A percentile compares a stretch with the other conserved stretches of the same genome.
Evolutionary conservation across 805 yeast genomes (phyloP).

Genomic region (Kazachstania martiniae): DNA sequence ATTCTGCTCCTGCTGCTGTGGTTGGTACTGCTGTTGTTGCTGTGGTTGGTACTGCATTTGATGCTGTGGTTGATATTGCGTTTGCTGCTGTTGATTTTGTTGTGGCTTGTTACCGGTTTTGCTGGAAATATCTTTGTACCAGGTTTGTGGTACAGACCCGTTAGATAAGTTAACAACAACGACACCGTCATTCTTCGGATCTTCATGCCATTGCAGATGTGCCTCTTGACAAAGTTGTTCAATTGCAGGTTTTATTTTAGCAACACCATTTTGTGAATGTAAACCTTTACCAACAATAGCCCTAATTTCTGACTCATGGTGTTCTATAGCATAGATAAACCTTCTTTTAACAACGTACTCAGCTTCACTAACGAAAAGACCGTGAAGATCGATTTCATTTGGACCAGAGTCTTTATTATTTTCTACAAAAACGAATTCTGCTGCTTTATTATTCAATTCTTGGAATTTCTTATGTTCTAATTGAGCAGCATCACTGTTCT

Average conservation of each 20-base stretch:
- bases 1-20: conserved; percentile 16
- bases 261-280: conserved; percentile 72
- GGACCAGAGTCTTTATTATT: conserved; percentile 79
- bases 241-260: conserved; percentile 84
- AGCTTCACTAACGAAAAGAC: conserved; percentile 84
- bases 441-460: conserved; percentile 65
- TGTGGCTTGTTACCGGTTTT: conserved; percentile 1
- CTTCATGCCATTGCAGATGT: conserved; percentile 48
- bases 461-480: conserved; percentile 52
- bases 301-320: conserved; percentile 50
- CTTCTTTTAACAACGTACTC: conserved; percentile 63
- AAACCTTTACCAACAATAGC: conserved; percentile 91
- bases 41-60: conserved; percentile 25
- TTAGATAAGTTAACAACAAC: conserved; percentile 53
- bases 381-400: conserved; percentile 90
- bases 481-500: conserved; percentile 60
- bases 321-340: conserved; percentile 47
- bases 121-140: conserved; percentile 16
- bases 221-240: conserved; percentile 65
- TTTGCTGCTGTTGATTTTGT: conserved; percentile 2
- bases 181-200: conserved; percentile 71
- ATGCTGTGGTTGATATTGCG: conserved; percentile 15
- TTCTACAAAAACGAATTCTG: conserved; percentile 76
- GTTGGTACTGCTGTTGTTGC: conserved; percentile 18
- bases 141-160: conserved; percentile 34